phyloP scores from a whole-genome alignment of 805 yeast genomes.

The Pichia insulana region DNA sequence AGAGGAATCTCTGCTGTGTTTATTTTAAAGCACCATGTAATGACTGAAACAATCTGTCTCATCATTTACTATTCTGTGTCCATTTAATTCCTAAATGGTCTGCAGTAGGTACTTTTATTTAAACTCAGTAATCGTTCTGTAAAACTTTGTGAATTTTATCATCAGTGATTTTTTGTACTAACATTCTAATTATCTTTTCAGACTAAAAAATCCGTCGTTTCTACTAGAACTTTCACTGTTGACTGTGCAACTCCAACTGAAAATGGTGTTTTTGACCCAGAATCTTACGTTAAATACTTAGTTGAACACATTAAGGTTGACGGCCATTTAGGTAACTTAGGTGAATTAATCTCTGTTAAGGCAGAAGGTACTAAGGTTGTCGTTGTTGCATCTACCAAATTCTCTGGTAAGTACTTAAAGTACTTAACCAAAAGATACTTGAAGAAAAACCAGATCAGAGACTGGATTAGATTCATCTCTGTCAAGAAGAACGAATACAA shows the following conservation, averaged over 20 bases:
- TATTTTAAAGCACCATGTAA: constrained; percentile 11
- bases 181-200: constrained; percentile 23
- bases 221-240: constrained; percentile 84
- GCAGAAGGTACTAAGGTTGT: constrained; percentile 83
- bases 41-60: constrained; percentile 2
- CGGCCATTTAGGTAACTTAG: constrained; percentile 92
- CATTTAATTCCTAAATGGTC: not conserved
- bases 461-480: constrained; percentile 99
- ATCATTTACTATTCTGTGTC: constrained; percentile 18
- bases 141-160: not conserved
- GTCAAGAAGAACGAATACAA: constrained; percentile 92
- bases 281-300: constrained; percentile 95
- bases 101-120: constrained; percentile 10
- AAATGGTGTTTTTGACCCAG: constrained; percentile 95
- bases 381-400: constrained; percentile 81
- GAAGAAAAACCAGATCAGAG: constrained; percentile 99
- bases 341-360: constrained; percentile 84
- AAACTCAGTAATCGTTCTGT: not conserved
- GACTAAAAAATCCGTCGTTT: constrained; percentile 71
- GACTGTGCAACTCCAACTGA: constrained; percentile 97
- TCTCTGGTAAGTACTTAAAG: constrained; percentile 99
- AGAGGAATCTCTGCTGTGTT: constrained; percentile 13
- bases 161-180: constrained; percentile 2
- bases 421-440: constrained; percentile 99
- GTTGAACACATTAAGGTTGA: constrained; percentile 99